These are phyloP conservation scores for Rhodosorus marinus DNA, from an alignment of 23 red algal species.

Conservation along the genomic window DNA sequence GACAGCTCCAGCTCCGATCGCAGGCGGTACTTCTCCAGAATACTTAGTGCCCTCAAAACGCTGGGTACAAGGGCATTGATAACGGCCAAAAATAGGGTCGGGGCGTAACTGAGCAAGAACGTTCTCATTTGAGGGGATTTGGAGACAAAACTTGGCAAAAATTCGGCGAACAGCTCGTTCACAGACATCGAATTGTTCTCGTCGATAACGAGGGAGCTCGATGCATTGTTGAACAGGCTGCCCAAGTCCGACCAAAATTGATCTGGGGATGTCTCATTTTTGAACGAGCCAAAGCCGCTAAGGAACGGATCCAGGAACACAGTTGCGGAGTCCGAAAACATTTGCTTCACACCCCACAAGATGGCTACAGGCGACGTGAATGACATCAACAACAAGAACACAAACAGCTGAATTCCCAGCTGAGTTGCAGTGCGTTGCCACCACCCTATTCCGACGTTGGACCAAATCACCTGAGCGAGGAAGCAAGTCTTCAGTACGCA, in stretches of 20 bases:
- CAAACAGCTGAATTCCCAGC: neutral
- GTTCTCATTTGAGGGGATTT: slow-evolving; percentile 26
- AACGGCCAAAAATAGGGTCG: slow-evolving; percentile 51
- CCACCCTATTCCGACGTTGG: neutral
- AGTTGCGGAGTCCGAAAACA: neutral
- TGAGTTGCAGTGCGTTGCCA: neutral
- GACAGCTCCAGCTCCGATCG: slow-evolving; percentile 68
- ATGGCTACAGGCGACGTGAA: neutral
- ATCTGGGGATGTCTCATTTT: neutral
- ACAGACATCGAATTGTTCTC: neutral
- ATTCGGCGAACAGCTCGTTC: slow-evolving; percentile 10
- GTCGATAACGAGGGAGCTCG: neutral
- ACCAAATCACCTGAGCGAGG: neutral
- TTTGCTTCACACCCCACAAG: neutral
- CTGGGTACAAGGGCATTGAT: slow-evolving; percentile 59
- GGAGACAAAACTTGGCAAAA: slow-evolving; percentile 39
- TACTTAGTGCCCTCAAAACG: slow-evolving; percentile 32
- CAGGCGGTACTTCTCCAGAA: slow-evolving; percentile 54
- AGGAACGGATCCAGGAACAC: neutral
- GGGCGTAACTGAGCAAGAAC: slow-evolving; percentile 61
- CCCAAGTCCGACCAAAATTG: too few species aligned
- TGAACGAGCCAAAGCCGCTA: neutral
- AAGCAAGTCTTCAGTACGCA: too few species aligned
- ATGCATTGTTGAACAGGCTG: too few species aligned
- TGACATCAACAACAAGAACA: neutral